Conservation (phyloP, 2,329 filamentous ascomycete genomes). For the Diatrype stigma region DNA sequence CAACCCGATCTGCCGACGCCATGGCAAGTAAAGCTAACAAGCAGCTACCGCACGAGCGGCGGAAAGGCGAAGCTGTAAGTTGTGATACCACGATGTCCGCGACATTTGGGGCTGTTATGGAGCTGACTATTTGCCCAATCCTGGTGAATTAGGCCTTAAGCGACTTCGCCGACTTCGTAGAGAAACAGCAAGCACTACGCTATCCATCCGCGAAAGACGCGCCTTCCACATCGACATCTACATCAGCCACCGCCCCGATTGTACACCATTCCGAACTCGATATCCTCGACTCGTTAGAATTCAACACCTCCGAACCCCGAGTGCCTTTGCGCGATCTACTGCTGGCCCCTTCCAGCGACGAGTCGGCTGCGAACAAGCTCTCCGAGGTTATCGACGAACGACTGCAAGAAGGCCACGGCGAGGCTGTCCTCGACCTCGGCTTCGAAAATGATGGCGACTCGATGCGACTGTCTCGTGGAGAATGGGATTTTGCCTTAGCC, state of each 20-base stretch:
- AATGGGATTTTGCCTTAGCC: constrained; percentile 71
- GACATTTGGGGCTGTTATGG: neutral
- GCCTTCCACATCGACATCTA: constrained; percentile 21
- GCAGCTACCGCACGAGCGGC: constrained; percentile 70
- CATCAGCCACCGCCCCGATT: constrained; percentile 47
- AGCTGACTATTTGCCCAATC: constrained; percentile 2
- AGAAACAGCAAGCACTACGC: constrained; percentile 80
- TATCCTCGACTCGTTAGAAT: constrained; percentile 74
- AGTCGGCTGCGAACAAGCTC: constrained; percentile 60
- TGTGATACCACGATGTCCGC: constrained; percentile 1
- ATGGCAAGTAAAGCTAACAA: constrained; percentile 57
- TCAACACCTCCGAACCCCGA: constrained; percentile 65
- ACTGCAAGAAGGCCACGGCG: constrained; percentile 78
- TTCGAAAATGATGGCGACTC: constrained; percentile 85
- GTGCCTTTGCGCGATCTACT: constrained; percentile 74
- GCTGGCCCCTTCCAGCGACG: constrained; percentile 52
- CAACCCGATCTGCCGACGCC: constrained; percentile 22
- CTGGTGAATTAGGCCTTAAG: constrained; percentile 63
- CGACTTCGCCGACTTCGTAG: constrained; percentile 97
- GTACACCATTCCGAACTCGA: constrained; percentile 92
- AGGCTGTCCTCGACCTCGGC: constrained; percentile 87
- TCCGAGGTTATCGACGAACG: constrained; percentile 62
- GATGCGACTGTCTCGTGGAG: constrained; percentile 68
- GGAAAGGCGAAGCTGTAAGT: constrained; percentile 79
- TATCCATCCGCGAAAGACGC: constrained; percentile 43